Evolutionary conservation across 805 yeast species (phyloP).

Genomic region (Zygoascus biomembranicola): DNA sequence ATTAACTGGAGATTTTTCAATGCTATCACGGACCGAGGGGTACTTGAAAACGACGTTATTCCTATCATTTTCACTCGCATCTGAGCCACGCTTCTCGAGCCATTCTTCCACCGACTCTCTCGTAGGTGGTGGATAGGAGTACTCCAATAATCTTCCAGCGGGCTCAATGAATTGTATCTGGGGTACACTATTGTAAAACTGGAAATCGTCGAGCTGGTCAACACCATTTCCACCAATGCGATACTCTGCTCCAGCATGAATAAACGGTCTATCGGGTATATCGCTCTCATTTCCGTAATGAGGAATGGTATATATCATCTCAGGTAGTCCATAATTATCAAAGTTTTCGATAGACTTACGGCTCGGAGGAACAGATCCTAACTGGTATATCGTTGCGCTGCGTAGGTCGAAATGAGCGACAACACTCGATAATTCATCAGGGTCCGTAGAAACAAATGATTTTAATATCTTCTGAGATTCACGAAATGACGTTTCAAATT

Average conservation of each 20-base stretch:
- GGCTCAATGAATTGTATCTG: not conserved
- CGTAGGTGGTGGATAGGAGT: constrained; percentile 41
- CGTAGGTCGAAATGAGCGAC: not conserved
- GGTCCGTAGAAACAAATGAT: not conserved
- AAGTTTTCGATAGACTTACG: constrained; percentile 35
- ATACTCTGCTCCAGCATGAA: constrained; percentile 61
- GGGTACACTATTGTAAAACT: not conserved
- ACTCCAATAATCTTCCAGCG: constrained; percentile 37
- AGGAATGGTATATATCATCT: constrained; percentile 54
- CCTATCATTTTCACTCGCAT: not conserved
- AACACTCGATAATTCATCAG: not conserved
- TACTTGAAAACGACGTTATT: not conserved
- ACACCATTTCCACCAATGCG: constrained; percentile 36
- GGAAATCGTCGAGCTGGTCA: constrained; percentile 9
- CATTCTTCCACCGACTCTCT: constrained; percentile 32
- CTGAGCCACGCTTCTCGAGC: constrained; percentile 13
- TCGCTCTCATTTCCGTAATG: constrained; percentile 49
- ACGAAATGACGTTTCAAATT: not conserved
- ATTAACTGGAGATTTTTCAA: not conserved
- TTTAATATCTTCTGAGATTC: constrained; percentile 1
- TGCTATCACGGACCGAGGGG: not conserved
- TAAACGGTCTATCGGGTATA: constrained; percentile 44
- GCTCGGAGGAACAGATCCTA: constrained; percentile 15
- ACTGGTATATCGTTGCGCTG: not conserved
- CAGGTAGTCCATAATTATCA: constrained; percentile 40